These are phyloP conservation scores for Ophiorrhiza pumila DNA, from an alignment of 257 asterid species.

Conservation along the genomic window DNA sequence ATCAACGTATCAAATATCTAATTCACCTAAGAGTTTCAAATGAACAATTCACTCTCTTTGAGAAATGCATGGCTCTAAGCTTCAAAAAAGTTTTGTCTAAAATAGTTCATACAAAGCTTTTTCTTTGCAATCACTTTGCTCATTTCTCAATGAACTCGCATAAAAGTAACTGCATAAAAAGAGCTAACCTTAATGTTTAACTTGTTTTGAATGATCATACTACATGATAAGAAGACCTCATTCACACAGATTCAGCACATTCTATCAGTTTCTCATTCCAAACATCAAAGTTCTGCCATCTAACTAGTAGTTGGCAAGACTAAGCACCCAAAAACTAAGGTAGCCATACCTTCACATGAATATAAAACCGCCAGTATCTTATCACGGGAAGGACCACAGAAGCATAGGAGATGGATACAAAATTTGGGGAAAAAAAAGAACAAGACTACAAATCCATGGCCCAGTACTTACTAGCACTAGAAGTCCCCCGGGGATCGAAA, in stretches of 20 bases:
- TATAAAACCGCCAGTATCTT: neutral
- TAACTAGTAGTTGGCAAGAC: neutral
- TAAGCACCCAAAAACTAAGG: neutral
- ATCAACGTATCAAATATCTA: neutral
- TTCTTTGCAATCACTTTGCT: neutral
- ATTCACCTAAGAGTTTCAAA: neutral
- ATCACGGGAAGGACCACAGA: constrained; percentile 3
- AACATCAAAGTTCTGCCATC: neutral
- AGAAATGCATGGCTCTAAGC: neutral
- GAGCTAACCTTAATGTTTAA: too few relatives aligned
- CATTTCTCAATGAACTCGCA: neutral
- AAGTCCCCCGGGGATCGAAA: constrained; percentile 92
- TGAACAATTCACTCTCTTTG: neutral
- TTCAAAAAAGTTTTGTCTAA: neutral
- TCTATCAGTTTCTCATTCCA: neutral
- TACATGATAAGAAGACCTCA: neutral
- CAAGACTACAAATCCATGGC: neutral
- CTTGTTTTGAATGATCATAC: too few relatives aligned
- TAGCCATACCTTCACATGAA: neutral
- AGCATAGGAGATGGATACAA: neutral
- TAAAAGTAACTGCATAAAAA: neutral
- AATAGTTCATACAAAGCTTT: neutral
- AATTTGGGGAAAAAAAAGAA: neutral
- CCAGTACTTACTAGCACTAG: constrained; percentile 67
- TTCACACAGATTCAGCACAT: neutral